Base-by-base conservation (phyloP, 352 stramenopile species). In the Thalassiosira mediterranea region DNA sequence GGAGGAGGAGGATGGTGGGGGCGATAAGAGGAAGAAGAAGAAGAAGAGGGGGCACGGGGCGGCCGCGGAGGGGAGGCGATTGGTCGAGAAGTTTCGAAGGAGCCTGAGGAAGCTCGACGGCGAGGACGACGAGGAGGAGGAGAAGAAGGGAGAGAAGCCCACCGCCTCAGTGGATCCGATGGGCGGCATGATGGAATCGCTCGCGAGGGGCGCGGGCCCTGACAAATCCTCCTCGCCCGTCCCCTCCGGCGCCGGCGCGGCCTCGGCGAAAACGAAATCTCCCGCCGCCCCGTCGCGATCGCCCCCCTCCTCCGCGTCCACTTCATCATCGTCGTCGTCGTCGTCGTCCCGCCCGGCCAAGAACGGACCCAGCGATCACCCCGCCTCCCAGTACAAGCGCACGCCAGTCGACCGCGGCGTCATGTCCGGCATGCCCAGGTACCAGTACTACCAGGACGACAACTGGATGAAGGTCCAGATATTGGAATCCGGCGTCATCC, bases 391-490 rank as follows among this genome's bases (percentile, higher is more conserved):
- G 40, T 44, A 42, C 7, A 21, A 44, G 67, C 52, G 23, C 25
- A 37, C 58, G 19, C 25, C 47, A 10, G 25, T 56, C 46, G 53
- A 38, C 29, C 54, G 17, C 23, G 53, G 29, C 1, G 42, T 75
- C 32, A 59, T 65, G 53, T 53, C 49, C 0, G 31, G 53, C 26
- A 88, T 83, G 48, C 84, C 87, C 4, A 93, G 92, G 64, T 94
- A 94, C 74, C 89, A 93, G 66, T 94, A 93, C 61, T 94, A 91
- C 42, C 89, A 94, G 67, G 79, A 76, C 29, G 77, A 91, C 28
- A 81, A 77, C 5, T 75, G 87, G 58, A 84, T 94, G 71, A 93
- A 88, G 42, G 87, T 94, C 59, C 73, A 76, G 26, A 88, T 94
- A 48, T 71, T 91, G 3, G 89, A 91, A 76, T 62, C 80, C 0